Percentiles rank a stretch among this genome's conserved stretches.
These are phyloP conservation scores for Tremella fuciformis DNA, from an alignment of 768 basidiomycete genomes.

Conservation along the genomic window DNA sequence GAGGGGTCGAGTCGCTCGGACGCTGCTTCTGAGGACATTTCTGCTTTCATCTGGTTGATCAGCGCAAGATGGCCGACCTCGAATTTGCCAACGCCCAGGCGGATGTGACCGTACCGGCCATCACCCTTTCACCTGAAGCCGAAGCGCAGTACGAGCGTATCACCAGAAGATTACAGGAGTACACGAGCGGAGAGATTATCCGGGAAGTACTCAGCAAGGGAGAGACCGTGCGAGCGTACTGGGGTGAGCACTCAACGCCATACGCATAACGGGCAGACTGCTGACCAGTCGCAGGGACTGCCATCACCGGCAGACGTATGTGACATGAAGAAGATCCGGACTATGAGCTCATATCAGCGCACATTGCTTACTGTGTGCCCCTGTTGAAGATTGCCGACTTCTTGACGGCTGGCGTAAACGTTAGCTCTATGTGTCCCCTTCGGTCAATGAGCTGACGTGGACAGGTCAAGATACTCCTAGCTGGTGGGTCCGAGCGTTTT, in stretches of 20 bases:
- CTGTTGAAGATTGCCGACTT: constrained; percentile 96
- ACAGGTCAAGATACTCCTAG: constrained; percentile 74
- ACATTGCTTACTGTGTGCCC: constrained; percentile 95
- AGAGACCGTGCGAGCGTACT: constrained; percentile 77
- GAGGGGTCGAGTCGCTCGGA: too few species aligned
- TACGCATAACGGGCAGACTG: constrained; percentile 5
- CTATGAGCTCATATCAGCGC: constrained; percentile 60
- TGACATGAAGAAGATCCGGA: constrained; percentile 9
- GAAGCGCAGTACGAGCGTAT: constrained; percentile 68
- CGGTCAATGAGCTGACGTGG: constrained; percentile 10
- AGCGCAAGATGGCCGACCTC: constrained; percentile 23
- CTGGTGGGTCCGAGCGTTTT: constrained; percentile 52
- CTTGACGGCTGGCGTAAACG: constrained; percentile 83
- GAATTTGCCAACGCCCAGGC: constrained; percentile 25
- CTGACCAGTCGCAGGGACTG: constrained; percentile 65
- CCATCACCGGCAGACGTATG: constrained; percentile 91
- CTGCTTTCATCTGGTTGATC: background rate
- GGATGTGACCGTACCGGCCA: constrained; percentile 17
- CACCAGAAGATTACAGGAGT: constrained; percentile 79
- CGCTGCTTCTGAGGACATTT: background rate
- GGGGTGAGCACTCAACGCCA: constrained; percentile 63
- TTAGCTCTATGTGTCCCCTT: constrained; percentile 47
- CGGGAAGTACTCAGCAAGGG: constrained; percentile 75
- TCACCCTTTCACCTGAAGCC: constrained; percentile 35
- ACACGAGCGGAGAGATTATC: constrained; percentile 79